Base-by-base conservation (phyloP, 805 yeast genomes). In the Cyberlindnera galapagoensis region DNA sequence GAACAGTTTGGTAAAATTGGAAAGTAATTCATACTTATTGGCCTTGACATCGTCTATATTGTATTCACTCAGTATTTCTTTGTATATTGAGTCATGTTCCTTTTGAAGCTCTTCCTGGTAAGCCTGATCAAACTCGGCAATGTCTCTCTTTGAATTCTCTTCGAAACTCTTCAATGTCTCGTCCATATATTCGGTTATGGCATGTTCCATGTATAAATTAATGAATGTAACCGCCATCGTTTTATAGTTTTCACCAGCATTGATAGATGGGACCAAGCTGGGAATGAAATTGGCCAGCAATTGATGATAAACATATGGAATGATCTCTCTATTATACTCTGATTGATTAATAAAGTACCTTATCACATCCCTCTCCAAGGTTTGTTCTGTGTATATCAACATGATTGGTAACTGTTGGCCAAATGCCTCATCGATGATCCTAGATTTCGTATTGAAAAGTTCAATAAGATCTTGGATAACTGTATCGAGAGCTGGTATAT, bases 1-100 rank as follows among this genome's bases (percentile, higher is more conserved):
- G 50, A 80, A 77, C 4, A 80, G 76, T 44, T 74, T 80, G 9
- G 75, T 69, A 54, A 80, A 80, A 41, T 76, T 75, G 13, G 76
- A 61, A 35, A 80, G 62, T 33, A 80, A 68, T 44, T 79, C 85
- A 46, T 63, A 64, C 38, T 74, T 72, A 24, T 62, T 53, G 9
- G 48, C 39, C 38, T 44, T 47, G 14, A 36, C 52, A 32, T 49
- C 56, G 20, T 52, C 54, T 33, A 43, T 49, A 50, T 57, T 45
- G 36, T 67, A 64, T 32, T 64, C 60, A 18, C 64, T 65, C 26
- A 63, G 38, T 17, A 47, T 36, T n/a, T 59, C 56, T 34, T 69
- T 67, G 38, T 60, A 61, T 7, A 61, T 50, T 11, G 51, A 50
- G 30, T 66, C 66, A 58, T 74, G 67, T 25, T 61, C 59, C 11